phyloP scores from a whole-genome alignment of 495 filamentous ascomycete genomes.

The Clohesyomyces aquaticus region DNA sequence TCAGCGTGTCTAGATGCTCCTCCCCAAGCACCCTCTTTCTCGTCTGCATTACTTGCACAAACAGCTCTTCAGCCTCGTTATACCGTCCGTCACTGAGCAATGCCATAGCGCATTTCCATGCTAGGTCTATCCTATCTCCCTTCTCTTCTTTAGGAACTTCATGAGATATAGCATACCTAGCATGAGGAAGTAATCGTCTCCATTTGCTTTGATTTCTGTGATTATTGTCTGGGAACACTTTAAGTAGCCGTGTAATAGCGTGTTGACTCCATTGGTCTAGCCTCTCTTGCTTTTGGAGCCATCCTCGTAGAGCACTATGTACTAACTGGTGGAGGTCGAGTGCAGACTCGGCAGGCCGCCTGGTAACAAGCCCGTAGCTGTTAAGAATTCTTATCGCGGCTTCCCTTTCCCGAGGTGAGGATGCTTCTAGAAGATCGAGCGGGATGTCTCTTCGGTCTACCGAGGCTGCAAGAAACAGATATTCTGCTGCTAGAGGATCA shows the following conservation, averaged over 20 bases:
- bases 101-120: slow-evolving; percentile 8
- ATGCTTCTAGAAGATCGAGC: slow-evolving; percentile 24
- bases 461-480: slow-evolving; percentile 36
- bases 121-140: slow-evolving; percentile 4
- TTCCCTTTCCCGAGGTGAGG: slow-evolving; percentile 5
- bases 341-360: slow-evolving; percentile 21
- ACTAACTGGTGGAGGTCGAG: slow-evolving; percentile 49
- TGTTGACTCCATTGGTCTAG: slow-evolving; percentile 24
- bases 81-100: slow-evolving; percentile 4
- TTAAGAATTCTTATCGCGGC: slow-evolving; percentile 46
- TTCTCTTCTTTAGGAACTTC: background rate
- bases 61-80: slow-evolving; percentile 23
- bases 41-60: slow-evolving; percentile 18
- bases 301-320: slow-evolving; percentile 45
- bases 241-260: slow-evolving; percentile 25
- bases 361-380: slow-evolving; percentile 43
- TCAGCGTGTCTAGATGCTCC: background rate
- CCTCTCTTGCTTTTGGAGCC: slow-evolving; percentile 40
- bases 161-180: slow-evolving; percentile 14
- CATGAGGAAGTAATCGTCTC: slow-evolving; percentile 45
- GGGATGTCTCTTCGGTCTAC: slow-evolving; percentile 45
- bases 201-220: slow-evolving; percentile 40
- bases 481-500: slow-evolving; percentile 35
- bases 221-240: slow-evolving; percentile 38
- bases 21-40: background rate